Conservation (phyloP, 2,329 filamentous ascomycete genomes). For the Claviceps cyperi region DNA sequence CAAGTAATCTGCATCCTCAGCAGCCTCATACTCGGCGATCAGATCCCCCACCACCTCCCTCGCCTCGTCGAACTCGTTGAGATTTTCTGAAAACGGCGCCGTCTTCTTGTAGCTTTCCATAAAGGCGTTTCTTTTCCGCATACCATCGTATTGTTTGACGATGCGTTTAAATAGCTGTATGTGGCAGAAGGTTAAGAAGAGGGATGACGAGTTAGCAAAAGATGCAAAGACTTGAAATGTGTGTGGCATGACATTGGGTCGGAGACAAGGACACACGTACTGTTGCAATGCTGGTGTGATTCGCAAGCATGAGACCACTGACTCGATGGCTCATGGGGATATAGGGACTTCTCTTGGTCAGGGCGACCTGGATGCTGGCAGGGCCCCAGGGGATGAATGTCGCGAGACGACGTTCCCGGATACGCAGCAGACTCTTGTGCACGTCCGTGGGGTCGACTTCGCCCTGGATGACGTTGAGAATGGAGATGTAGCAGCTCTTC, state of each 20-base stretch:
- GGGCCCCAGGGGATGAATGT: conserved; percentile 98
- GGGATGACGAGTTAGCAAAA: neutral
- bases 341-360: conserved; percentile 94
- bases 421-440: conserved; percentile 92
- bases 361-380: conserved; percentile 89
- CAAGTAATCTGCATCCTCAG: conserved; percentile 80
- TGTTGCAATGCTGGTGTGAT: conserved; percentile 93
- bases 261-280: conserved; percentile 25
- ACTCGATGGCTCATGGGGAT: conserved; percentile 88
- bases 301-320: conserved; percentile 92
- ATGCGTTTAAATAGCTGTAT: conserved; percentile 77
- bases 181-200: neutral
- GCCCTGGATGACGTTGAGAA: conserved; percentile 96
- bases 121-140: conserved; percentile 94
- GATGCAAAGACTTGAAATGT: neutral
- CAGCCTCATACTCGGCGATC: conserved; percentile 90
- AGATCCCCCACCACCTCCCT: conserved; percentile 81
- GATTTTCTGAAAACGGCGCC: conserved; percentile 77
- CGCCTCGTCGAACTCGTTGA: conserved; percentile 91
- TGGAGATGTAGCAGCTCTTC: conserved; percentile 97
- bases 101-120: conserved; percentile 95
- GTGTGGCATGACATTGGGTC: neutral
- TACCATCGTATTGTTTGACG: conserved; percentile 77
- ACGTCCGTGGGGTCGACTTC: conserved; percentile 97
- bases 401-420: conserved; percentile 82